A percentile compares a stretch with the other conserved stretches of the same genome.
Conservation (phyloP, 495 filamentous ascomycete genomes). For the Neurospora hispaniola region DNA sequence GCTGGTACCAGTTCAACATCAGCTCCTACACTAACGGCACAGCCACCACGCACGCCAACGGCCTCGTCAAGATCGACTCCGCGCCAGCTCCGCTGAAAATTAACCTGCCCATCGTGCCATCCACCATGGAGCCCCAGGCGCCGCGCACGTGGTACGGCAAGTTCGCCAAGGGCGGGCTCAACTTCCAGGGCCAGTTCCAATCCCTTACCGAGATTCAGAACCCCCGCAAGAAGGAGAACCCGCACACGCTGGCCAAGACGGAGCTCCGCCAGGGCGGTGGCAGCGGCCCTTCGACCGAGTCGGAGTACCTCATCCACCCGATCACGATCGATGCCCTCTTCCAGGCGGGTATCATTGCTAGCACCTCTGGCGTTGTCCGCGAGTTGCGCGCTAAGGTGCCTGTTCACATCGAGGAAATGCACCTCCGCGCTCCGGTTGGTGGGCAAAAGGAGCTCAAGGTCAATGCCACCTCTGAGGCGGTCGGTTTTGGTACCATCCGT, state of each 20-base stretch:
- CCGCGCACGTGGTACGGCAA: constrained; percentile 19
- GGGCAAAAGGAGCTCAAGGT: not conserved
- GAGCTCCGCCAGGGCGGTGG: constrained; percentile 17
- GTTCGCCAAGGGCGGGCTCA: constrained; percentile 12
- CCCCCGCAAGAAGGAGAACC: not conserved
- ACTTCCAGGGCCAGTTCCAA: constrained; percentile 21
- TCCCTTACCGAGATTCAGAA: constrained; percentile 12
- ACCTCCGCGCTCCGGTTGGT: not conserved
- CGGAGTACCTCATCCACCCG: constrained; percentile 27
- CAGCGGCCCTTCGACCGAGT: constrained; percentile 11
- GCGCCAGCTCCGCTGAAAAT: not conserved
- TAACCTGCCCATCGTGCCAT: not conserved
- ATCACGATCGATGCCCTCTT: constrained; percentile 28
- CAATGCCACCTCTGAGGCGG: constrained; percentile 19
- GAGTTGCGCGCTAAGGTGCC: constrained; percentile 18
- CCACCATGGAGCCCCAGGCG: constrained; percentile 17
- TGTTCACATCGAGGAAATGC: constrained; percentile 4
- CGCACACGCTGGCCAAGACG: not conserved
- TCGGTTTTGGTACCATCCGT: constrained; percentile 8
- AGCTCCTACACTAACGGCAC: constrained; percentile 18
- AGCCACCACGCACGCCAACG: constrained; percentile 21
- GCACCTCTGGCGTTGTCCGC: constrained; percentile 9
- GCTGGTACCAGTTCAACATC: constrained; percentile 20
- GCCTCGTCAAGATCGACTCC: constrained; percentile 21
- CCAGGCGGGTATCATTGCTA: constrained; percentile 20